Conservation (phyloP, 495 filamentous ascomycete species). For the Alectoria sarmentosa region DNA sequence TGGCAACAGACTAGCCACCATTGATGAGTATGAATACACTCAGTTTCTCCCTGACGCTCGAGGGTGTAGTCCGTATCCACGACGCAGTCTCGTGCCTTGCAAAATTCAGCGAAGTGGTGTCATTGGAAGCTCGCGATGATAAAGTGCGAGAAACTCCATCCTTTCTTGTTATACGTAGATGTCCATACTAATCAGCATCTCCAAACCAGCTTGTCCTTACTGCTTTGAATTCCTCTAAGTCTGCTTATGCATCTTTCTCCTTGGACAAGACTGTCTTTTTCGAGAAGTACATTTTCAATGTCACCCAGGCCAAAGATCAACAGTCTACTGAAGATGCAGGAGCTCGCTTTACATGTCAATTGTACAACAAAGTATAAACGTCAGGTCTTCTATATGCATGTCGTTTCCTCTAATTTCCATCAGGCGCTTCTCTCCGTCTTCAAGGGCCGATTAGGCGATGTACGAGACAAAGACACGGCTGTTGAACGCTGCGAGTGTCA, state of each 20-base stretch:
- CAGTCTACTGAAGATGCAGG: constrained; percentile 28
- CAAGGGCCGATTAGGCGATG: constrained; percentile 52
- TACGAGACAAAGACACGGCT: constrained; percentile 62
- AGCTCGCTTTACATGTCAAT: constrained; percentile 63
- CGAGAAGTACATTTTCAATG: constrained; percentile 60
- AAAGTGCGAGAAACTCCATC: constrained; percentile 41
- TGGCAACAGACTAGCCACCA: not conserved
- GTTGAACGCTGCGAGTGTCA: constrained; percentile 84
- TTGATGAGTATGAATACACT: constrained; percentile 54
- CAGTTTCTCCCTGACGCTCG: constrained; percentile 69
- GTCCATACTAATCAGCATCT: constrained; percentile 12
- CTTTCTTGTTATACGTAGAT: constrained; percentile 2
- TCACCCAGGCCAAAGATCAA: constrained; percentile 25
- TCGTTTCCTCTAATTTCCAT: not conserved
- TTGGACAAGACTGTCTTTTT: constrained; percentile 75
- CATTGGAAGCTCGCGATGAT: constrained; percentile 72
- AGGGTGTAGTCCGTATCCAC: constrained; percentile 66
- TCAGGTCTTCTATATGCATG: constrained; percentile 2
- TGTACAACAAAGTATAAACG: constrained; percentile 56
- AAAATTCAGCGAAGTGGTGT: constrained; percentile 89
- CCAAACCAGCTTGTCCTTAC: constrained; percentile 63
- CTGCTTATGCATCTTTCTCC: constrained; percentile 78
- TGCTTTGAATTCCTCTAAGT: constrained; percentile 85
- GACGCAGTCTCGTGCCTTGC: constrained; percentile 78
- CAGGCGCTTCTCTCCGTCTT: constrained; percentile 72